A percentile compares a stretch with the other conserved stretches of the same genome.
phyloP scores from a whole-genome alignment of 2,329 filamentous ascomycete genomes.

The Saccharata proteae region DNA sequence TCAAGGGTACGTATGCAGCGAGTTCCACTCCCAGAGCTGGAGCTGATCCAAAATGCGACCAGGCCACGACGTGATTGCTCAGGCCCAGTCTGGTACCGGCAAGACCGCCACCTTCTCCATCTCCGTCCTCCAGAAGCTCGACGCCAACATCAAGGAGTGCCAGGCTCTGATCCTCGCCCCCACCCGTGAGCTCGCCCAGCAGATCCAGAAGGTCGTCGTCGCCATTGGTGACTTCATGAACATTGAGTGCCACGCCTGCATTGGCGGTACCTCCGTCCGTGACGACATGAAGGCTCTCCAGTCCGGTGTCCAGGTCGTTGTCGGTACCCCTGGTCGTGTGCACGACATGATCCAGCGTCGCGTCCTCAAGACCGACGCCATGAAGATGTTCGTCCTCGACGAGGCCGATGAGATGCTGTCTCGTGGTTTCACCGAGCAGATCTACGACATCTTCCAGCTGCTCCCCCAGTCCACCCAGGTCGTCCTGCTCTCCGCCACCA shows the following conservation, averaged over 20 bases:
- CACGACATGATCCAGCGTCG: slow-evolving; percentile 99
- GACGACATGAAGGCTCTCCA: slow-evolving; percentile 98
- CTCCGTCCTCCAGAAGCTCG: slow-evolving; percentile 97
- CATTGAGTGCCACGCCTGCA: slow-evolving; percentile 97
- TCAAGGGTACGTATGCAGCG: slow-evolving; percentile 76
- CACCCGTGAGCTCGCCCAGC: slow-evolving; percentile 95
- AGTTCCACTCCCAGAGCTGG: slow-evolving; percentile 10
- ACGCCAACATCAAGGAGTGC: slow-evolving; percentile 86
- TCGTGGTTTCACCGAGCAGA: slow-evolving; percentile 99
- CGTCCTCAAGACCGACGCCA: slow-evolving; percentile 89
- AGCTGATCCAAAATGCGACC: too few species aligned
- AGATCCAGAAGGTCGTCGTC: slow-evolving; percentile 99
- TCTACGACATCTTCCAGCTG: slow-evolving; percentile 99
- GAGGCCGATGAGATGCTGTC: slow-evolving; percentile 99
- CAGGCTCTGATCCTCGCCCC: slow-evolving; percentile 97
- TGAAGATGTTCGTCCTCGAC: slow-evolving; percentile 99
- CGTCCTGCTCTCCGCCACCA: slow-evolving; percentile 92
- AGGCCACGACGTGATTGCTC: slow-evolving; percentile 97
- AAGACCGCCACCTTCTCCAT: slow-evolving; percentile 99
- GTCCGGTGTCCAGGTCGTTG: slow-evolving; percentile 92
- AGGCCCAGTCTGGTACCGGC: slow-evolving; percentile 98
- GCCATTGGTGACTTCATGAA: slow-evolving; percentile 99
- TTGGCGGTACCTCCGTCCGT: slow-evolving; percentile 94
- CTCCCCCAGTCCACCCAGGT: slow-evolving; percentile 97
- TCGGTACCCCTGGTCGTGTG: slow-evolving; percentile 96